These are phyloP conservation scores for Mucor sp. DNA, from an alignment of 371 early-diverging fungal genomes.

Conservation along the genomic window DNA sequence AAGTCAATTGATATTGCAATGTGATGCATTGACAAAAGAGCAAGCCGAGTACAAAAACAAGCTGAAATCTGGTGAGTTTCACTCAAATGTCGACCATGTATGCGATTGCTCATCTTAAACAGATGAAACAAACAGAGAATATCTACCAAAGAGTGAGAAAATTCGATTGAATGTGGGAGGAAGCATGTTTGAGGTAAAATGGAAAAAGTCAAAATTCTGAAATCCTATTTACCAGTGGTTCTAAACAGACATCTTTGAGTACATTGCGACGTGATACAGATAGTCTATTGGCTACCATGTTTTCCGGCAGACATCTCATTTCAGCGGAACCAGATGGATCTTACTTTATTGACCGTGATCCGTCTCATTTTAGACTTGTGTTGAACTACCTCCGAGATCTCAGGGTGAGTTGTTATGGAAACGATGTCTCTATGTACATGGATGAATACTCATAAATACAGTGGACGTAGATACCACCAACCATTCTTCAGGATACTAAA, in stretches of 20 bases:
- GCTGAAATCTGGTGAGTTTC: neutral
- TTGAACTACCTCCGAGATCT: slow-evolving; percentile 39
- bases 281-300: slow-evolving; percentile 47
- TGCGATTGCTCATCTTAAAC: neutral
- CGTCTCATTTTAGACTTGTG: slow-evolving; percentile 36
- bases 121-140: neutral
- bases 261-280: slow-evolving; percentile 37
- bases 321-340: slow-evolving; percentile 39
- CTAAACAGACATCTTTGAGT: slow-evolving; percentile 33
- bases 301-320: slow-evolving; percentile 41
- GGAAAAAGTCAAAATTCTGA: neutral
- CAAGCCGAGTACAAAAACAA: neutral
- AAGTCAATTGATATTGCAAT: slow-evolving; percentile 23
- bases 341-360: slow-evolving; percentile 48
- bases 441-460: neutral
- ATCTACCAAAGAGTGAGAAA: slow-evolving; percentile 28
- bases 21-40: slow-evolving; percentile 18
- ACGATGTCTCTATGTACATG: too few relatives aligned
- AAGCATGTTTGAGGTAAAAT: slow-evolving; percentile 32
- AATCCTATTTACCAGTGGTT: neutral
- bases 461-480: slow-evolving; percentile 26
- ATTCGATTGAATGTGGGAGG: slow-evolving; percentile 46
- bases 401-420: slow-evolving; percentile 21
- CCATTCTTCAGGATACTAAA: slow-evolving; percentile 30
- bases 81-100: neutral